Base-by-base conservation (phyloP, 73 alveolate genomes). In the Tetrahymena thermophila region DNA sequence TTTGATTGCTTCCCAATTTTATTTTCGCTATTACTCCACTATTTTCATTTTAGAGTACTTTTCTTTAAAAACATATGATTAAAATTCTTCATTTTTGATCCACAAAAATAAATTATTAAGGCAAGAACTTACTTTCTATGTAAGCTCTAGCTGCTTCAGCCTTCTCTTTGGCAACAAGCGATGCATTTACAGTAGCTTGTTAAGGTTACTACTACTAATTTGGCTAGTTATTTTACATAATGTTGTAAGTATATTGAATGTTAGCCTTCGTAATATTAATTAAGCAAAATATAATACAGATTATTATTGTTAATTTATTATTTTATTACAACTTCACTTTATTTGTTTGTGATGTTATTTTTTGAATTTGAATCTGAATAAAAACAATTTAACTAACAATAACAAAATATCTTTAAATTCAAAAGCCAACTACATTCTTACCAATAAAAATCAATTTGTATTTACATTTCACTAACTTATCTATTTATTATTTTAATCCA, bases 1-100 rank as follows among this genome's bases (percentile, higher is more conserved):
- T 89, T 57, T 34, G 19, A 97, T 94, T 19, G 71, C 57, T n/a
- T 96, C 97, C 98, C 98, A 97, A 95, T 37, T 95, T 57, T 40
- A 71, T 44, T 95, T 85, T 34, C 93, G 93, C 28, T 95, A 85
- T 38, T 57, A 37, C 85, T 95, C 96, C 37, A 85, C 84, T 40
- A 85, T 34, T 23, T 85, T 43, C 50, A 38, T 56, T 43, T 37
- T 35, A 35, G 93, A 42, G 50, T 95, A 95, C 85, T 95, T 95
- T 43, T 94, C 94, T 85, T 85, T 85, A n/a, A 71, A 28, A 71
- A 71, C 23, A 0, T 3, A 19, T 71, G 11, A 71, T 71, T 71
- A 71, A n/a, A n/a, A 28, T 1, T n/a, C 35, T 71, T 71, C 38
- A 7, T 40, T 3, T 40, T 1, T 40, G 9, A 6, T 7, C 14